These are phyloP conservation scores for Xylariaceae sp. DNA, from an alignment of 2,329 filamentous ascomycete species.

Conservation along the genomic window DNA sequence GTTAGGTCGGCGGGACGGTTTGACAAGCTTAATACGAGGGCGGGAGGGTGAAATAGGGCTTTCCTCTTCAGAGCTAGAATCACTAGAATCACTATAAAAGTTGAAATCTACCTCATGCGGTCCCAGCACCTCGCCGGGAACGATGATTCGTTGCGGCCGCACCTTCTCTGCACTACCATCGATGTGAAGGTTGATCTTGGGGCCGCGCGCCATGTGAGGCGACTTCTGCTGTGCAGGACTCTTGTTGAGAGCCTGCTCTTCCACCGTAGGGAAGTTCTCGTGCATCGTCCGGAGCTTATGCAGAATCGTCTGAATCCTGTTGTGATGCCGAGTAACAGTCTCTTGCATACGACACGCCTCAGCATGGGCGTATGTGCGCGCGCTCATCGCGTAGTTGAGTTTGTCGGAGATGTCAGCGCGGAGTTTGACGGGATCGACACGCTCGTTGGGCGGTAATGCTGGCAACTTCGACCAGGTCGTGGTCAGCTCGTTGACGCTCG, in stretches of 20 bases:
- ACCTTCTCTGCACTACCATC: constrained; percentile 43
- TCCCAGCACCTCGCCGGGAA: constrained; percentile 60
- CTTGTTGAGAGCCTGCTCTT: constrained; percentile 45
- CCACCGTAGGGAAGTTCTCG: constrained; percentile 52
- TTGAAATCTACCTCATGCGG: constrained; percentile 62
- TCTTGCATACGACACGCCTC: constrained; percentile 60
- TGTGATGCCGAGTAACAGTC: constrained; percentile 58
- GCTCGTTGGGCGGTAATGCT: constrained; percentile 41
- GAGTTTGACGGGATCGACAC: constrained; percentile 45
- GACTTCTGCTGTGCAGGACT: constrained; percentile 50
- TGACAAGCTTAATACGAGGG: constrained; percentile 48
- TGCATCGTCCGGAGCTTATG: constrained; percentile 55
- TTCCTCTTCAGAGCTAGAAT: constrained; percentile 49
- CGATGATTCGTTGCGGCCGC: constrained; percentile 53
- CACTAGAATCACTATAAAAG: constrained; percentile 48
- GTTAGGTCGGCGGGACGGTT: constrained; percentile 29
- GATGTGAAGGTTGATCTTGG: constrained; percentile 43
- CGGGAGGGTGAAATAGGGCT: constrained; percentile 38
- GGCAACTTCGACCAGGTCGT: constrained; percentile 53
- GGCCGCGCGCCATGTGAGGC: constrained; percentile 45
- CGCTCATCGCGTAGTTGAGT: constrained; percentile 49
- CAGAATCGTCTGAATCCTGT: constrained; percentile 53
- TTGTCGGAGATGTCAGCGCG: constrained; percentile 57
- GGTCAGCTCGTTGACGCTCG: constrained; percentile 51
- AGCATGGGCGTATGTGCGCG: constrained; percentile 54